Conservation (phyloP, 495 filamentous ascomycete species). For the Penicillium daleae region DNA sequence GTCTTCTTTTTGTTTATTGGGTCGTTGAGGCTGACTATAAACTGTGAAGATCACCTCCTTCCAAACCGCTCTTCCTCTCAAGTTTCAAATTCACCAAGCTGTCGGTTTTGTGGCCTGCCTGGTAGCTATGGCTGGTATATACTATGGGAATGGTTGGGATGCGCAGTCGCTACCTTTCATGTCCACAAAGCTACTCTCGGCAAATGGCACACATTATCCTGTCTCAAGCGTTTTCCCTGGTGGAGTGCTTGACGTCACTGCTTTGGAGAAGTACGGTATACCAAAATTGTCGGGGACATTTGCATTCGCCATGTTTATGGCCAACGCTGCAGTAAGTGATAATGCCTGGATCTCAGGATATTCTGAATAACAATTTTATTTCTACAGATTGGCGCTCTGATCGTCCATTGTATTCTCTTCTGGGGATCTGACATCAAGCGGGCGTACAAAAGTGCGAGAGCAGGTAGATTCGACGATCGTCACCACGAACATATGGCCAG, state of each 20-base stretch:
- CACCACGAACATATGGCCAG: constrained; percentile 51
- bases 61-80: constrained; percentile 38
- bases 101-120: constrained; percentile 24
- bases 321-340: constrained; percentile 37
- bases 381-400: constrained; percentile 38
- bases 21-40: constrained; percentile 7
- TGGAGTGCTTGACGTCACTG: constrained; percentile 39
- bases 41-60: constrained; percentile 36
- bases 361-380: too few relatives aligned
- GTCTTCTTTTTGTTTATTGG: too few relatives aligned
- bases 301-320: constrained; percentile 36
- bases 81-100: constrained; percentile 24
- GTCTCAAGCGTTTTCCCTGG: constrained; percentile 35
- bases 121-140: constrained; percentile 30
- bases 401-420: constrained; percentile 40
- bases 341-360: not conserved
- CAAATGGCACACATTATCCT: constrained; percentile 32
- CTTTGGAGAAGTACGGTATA: constrained; percentile 38
- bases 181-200: constrained; percentile 26
- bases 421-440: constrained; percentile 37
- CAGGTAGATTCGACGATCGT: constrained; percentile 40
- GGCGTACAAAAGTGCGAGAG: constrained; percentile 33
- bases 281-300: constrained; percentile 51
- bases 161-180: constrained; percentile 34
- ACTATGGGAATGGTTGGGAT: constrained; percentile 35